phyloP scores from a whole-genome alignment of 805 yeast species.

The Lipomyces kockii region DNA sequence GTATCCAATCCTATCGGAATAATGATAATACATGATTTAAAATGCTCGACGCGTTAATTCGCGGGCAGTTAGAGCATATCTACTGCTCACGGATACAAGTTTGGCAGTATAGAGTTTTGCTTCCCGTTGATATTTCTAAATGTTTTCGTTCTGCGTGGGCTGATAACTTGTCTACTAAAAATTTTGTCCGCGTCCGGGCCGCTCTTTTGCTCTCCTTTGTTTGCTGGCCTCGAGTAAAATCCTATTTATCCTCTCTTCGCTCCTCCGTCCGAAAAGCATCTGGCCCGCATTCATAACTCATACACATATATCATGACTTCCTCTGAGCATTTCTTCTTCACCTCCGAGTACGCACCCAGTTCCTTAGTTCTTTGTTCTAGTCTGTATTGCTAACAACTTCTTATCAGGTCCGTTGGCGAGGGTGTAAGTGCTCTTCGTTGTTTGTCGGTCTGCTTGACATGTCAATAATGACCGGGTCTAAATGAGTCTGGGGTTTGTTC shows the following conservation, averaged over 20 bases:
- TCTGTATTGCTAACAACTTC: constrained; percentile 12
- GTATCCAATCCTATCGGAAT: too few relatives aligned
- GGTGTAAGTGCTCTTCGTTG: constrained; percentile 46
- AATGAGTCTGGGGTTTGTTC: background rate
- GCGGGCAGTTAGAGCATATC: too few relatives aligned
- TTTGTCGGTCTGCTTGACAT: background rate
- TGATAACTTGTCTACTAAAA: background rate
- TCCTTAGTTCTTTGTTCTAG: background rate
- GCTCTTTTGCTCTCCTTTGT: constrained; percentile 8
- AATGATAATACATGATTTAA: too few relatives aligned
- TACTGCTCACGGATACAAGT: too few relatives aligned
- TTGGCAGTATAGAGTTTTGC: too few relatives aligned
- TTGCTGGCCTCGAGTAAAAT: background rate
- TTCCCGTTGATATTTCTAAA: background rate
- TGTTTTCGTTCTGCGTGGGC: background rate
- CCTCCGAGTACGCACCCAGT: constrained; percentile 55
- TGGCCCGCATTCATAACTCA: background rate
- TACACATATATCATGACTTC: constrained; percentile 41
- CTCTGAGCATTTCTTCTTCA: constrained; percentile 58
- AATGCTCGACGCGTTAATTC: too few relatives aligned
- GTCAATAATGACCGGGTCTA: background rate
- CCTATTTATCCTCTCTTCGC: constrained; percentile 4
- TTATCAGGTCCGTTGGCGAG: constrained; percentile 60
- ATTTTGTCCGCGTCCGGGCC: background rate
- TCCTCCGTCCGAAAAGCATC: background rate